Percentiles rank a stretch among this genome's conserved stretches.
Evolutionary conservation across 306 rosid genomes (phyloP).

Genomic region (Vigna mungo): DNA sequence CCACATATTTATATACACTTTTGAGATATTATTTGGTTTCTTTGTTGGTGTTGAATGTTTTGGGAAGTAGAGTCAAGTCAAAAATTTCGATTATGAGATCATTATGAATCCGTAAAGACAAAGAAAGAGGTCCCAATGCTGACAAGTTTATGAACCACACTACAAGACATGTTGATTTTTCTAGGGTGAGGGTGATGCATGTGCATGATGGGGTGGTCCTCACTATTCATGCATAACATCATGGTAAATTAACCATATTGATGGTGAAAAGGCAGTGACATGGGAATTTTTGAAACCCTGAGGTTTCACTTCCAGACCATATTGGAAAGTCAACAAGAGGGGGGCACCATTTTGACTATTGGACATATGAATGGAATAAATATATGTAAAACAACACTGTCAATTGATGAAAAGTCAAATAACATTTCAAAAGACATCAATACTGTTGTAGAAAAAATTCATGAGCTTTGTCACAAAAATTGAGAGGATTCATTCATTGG

Average conservation of each 20-base stretch:
- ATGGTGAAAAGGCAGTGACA: conserved; percentile 51
- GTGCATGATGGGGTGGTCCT: neutral
- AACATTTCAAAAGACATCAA: conserved; percentile 37
- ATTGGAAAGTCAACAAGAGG: conserved; percentile 48
- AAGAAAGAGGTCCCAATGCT: neutral
- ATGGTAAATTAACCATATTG: conserved; percentile 20
- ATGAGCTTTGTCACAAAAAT: neutral
- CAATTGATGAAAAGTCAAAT: conserved; percentile 38
- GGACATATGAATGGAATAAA: conserved; percentile 21
- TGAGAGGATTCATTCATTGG: neutral
- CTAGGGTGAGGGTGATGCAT: conserved; percentile 3
- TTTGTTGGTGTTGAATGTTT: conserved; percentile 21
- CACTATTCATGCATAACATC: neutral
- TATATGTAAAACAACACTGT: neutral
- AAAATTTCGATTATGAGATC: conserved; percentile 43
- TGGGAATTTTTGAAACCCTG: conserved; percentile 38
- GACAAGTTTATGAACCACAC: conserved; percentile 41
- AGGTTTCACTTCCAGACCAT: neutral
- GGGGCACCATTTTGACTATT: conserved; percentile 55
- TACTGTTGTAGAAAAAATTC: conserved; percentile 28
- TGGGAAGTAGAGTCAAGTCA: conserved; percentile 58
- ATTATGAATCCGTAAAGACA: neutral
- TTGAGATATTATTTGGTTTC: conserved; percentile 16
- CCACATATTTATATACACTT: conserved; percentile 16
- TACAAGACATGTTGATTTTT: neutral